Base-by-base conservation (phyloP, 768 basidiomycete genomes). In the Suillus placidus region DNA sequence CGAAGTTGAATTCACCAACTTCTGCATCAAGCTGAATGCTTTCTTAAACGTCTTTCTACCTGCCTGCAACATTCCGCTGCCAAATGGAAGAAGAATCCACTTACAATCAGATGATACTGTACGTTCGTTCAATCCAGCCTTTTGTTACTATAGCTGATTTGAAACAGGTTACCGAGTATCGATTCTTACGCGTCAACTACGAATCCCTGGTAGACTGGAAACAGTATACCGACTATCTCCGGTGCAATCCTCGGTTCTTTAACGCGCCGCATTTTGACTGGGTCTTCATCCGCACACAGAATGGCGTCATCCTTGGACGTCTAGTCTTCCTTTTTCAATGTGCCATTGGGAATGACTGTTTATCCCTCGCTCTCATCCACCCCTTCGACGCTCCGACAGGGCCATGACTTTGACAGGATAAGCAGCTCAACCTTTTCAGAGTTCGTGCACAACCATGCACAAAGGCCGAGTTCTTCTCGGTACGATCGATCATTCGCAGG, bases 191-290 rank as follows among this genome's bases (percentile, higher is more conserved):
- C 18, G 71, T 76, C 54, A 67, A 71, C 56, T 79, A 74, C 56
- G 67, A 71, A n/a, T 77, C 74, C 3, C 61, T 52, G 6, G 66
- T 74, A 14, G 70, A 75, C 68, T 80, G 77, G 78, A 55, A 65
- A 9, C 56, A 66, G 8, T 67, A 69, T 18, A 69, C 67, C 1
- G 70, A 80, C 61, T 70, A 73, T 47, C 66, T 80, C 1, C 65
- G 69, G 8, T 75, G 73, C 49, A 77, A 71, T 52, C 75, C 76
- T n/a, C 61, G 57, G 0, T 80, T 80, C 64, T 70, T 75, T 58
- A 52, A 69, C 8, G 26, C 58, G 0, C 71, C 74, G 10, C 72
- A 68, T 2, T 78, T 72, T 64, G 73, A 76, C 63, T 75, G 40
- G 60, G 73, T 79, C 18, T 66, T 80, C 35, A 55, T 77, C 43